Conservation (phyloP, 192 early-diverging fungal species). For the Fimicolochytrium jonesii region DNA sequence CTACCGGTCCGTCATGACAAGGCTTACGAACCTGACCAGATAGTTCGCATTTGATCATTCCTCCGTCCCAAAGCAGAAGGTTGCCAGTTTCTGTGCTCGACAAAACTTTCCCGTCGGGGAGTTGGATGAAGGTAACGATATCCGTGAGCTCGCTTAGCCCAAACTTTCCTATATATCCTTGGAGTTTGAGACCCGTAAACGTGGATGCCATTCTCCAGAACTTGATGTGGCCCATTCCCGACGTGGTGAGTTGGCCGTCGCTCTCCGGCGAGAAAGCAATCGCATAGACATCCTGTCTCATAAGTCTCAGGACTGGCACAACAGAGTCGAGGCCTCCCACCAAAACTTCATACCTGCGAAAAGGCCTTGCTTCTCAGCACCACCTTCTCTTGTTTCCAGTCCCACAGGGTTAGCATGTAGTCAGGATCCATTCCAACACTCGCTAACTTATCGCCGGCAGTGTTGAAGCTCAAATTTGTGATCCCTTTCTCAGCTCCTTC, state of each 20-base stretch:
- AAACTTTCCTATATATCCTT: conserved; percentile 61
- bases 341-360: conserved; percentile 42
- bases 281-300: conserved; percentile 46
- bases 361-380: conserved; percentile 59
- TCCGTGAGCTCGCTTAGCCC: conserved; percentile 56
- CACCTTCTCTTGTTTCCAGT: conserved; percentile 51
- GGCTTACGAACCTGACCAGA: conserved; percentile 39
- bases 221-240: conserved; percentile 67
- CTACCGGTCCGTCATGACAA: conserved; percentile 51
- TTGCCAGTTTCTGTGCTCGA: conserved; percentile 60
- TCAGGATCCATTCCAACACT: conserved; percentile 58
- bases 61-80: conserved; percentile 61
- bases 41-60: conserved; percentile 64
- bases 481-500: conserved; percentile 45
- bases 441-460: conserved; percentile 48
- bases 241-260: conserved; percentile 52
- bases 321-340: too few species aligned
- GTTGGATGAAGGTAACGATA: conserved; percentile 52
- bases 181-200: conserved; percentile 61
- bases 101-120: conserved; percentile 59
- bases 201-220: conserved; percentile 61
- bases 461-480: conserved; percentile 52
- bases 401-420: conserved; percentile 62
- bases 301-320: too few species aligned
- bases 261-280: conserved; percentile 53